Base-by-base conservation (phyloP, 345 rosid genomes). In the Heritiera littoralis region DNA sequence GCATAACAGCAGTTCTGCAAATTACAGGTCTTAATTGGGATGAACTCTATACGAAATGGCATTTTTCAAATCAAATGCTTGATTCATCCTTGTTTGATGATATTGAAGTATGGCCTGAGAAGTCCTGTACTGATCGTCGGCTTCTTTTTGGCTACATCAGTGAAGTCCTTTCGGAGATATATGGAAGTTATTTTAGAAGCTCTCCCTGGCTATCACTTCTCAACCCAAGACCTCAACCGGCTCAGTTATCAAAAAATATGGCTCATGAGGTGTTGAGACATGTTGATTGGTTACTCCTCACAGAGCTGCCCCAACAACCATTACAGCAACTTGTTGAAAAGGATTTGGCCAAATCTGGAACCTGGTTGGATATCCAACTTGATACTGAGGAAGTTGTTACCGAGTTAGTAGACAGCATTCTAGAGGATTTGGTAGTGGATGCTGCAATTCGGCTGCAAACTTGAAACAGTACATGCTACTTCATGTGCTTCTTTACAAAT, bases 111-210 rank as follows among this genome's bases (percentile, higher is more conserved):
- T 70, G 79, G 56, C 58, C 79, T 74, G 66, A 83, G 77, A 81
- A 40, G 55, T 48, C 64, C 14, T 65, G 32, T 41, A 74, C 45
- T 2, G 72, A 86, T 75, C 81, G 63, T 1, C 83, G 74, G 71
- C 89, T 90, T 72, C 80, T 93, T 54, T 84, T 84, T 49, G 93
- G 89, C 75, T 88, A 86, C 77, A 70, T 87, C 0, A 87, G 88
- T 60, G 97, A 92, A 85, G 84, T 92, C 48, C 86, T 93, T 74
- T 79, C 80, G 74, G 90, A 88, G 81, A 75, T 83, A 10, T 68
- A 65, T 70, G 71, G 66, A 55, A 74, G 79, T 74, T 72, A 86
- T 78, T 76, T 78, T 14, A 84, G 82, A 81, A 80, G 66, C 78
- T 83, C 84, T 58, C 89, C 88, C 15, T 79, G 89, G 83, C 11